Evolutionary conservation across 768 basidiomycete genomes (phyloP).

Genomic region (Gautieria morchelliformis): DNA sequence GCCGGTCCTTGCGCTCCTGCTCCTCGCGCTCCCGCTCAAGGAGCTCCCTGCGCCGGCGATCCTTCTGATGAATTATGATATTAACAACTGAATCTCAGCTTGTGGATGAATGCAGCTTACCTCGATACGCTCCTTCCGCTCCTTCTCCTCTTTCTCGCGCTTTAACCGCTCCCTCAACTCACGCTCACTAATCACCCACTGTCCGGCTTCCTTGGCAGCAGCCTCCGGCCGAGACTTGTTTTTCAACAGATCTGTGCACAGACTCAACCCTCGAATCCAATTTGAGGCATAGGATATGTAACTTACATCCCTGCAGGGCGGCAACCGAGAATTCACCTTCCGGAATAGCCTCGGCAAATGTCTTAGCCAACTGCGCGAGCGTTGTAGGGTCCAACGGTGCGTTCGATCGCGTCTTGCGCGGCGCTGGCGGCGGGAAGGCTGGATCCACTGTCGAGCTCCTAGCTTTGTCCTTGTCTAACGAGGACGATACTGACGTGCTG

Average conservation of each 20-base stretch:
- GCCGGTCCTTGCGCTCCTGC: conserved; percentile 30
- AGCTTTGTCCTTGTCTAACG: conserved; percentile 19
- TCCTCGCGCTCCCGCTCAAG: conserved; percentile 26
- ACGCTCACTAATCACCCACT: conserved; percentile 70
- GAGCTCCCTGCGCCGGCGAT: conserved; percentile 35
- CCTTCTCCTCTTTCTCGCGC: conserved; percentile 60
- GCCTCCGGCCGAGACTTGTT: conserved; percentile 77
- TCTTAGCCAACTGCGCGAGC: conserved; percentile 59
- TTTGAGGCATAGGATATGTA: conserved; percentile 10
- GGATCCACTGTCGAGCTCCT: conserved; percentile 17
- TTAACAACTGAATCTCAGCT: conserved; percentile 4
- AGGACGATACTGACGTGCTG: neutral
- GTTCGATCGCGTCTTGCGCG: conserved; percentile 52
- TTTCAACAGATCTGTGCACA: conserved; percentile 55
- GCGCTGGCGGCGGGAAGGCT: conserved; percentile 55
- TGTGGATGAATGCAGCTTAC: conserved; percentile 29
- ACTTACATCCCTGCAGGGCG: conserved; percentile 83
- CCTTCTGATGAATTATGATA: conserved; percentile 22
- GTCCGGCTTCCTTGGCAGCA: conserved; percentile 54
- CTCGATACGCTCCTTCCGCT: conserved; percentile 55
- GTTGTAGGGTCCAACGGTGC: conserved; percentile 50
- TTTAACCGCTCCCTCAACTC: conserved; percentile 64
- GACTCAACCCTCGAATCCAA: conserved; percentile 14
- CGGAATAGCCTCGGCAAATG: conserved; percentile 74
- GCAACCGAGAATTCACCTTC: conserved; percentile 86